These are phyloP conservation scores for Aspergillus mulundensis DNA, from an alignment of 495 filamentous ascomycete genomes.

Conservation along the genomic window DNA sequence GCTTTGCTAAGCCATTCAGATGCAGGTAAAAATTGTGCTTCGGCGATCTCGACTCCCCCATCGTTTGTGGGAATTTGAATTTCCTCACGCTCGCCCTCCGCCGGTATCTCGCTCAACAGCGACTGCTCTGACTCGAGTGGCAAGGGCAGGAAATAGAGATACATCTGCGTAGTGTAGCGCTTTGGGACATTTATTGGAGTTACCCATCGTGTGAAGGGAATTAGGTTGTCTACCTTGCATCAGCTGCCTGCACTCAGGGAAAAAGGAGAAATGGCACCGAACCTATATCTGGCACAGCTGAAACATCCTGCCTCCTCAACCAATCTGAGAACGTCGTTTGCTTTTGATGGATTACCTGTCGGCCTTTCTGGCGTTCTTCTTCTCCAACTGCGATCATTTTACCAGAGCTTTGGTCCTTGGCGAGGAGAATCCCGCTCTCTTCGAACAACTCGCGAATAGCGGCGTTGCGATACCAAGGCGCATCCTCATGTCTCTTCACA, in stretches of 20 bases:
- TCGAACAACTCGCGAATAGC: slow-evolving; percentile 93
- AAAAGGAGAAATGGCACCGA: slow-evolving; percentile 12
- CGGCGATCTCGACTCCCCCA: slow-evolving; percentile 80
- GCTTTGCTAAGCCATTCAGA: slow-evolving; percentile 64
- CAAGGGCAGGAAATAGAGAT: slow-evolving; percentile 86
- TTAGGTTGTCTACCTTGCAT: slow-evolving; percentile 49
- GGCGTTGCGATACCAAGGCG: slow-evolving; percentile 63
- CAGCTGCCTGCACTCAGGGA: not conserved
- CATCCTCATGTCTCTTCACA: slow-evolving; percentile 59
- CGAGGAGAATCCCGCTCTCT: slow-evolving; percentile 86
- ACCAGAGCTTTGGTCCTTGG: slow-evolving; percentile 43
- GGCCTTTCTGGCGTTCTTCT: slow-evolving; percentile 57
- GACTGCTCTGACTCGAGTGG: slow-evolving; percentile 37
- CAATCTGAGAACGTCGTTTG: slow-evolving; percentile 61
- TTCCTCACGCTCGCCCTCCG: slow-evolving; percentile 35
- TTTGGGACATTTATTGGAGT: slow-evolving; percentile 68
- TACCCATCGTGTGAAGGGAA: slow-evolving; percentile 89
- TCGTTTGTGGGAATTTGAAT: slow-evolving; percentile 66
- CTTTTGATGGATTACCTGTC: slow-evolving; percentile 62
- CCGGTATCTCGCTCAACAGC: slow-evolving; percentile 26
- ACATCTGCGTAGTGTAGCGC: slow-evolving; percentile 93
- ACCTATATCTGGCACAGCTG: slow-evolving; percentile 65
- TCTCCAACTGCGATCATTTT: slow-evolving; percentile 56
- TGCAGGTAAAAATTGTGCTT: slow-evolving; percentile 70
- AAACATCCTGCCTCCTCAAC: slow-evolving; percentile 56